Conservation (phyloP, 768 basidiomycete genomes). For the Rhodosporidiobolus odoratus region DNA sequence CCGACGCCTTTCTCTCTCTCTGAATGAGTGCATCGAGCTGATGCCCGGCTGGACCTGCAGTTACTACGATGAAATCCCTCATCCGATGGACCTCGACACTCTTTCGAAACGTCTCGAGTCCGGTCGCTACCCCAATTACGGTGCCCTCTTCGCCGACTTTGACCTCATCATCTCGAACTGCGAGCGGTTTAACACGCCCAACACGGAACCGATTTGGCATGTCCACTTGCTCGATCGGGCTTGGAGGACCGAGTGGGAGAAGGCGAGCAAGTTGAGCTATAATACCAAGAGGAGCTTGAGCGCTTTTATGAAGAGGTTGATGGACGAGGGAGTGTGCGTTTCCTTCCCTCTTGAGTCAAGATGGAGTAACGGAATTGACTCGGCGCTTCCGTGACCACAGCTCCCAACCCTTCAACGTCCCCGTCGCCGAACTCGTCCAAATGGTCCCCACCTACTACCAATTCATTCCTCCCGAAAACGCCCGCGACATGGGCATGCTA, state of each 20-base stretch:
- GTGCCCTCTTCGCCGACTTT: constrained; percentile 70
- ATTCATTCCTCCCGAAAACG: constrained; percentile 74
- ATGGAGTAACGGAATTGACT: background rate
- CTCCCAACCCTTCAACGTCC: constrained; percentile 45
- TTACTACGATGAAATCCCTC: constrained; percentile 80
- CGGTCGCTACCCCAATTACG: constrained; percentile 70
- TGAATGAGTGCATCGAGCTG: background rate
- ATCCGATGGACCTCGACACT: constrained; percentile 91
- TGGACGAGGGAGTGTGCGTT: constrained; percentile 55
- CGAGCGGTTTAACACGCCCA: constrained; percentile 81
- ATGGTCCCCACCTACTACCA: constrained; percentile 81
- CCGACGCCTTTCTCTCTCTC: background rate
- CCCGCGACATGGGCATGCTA: constrained; percentile 79
- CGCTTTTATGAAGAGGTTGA: constrained; percentile 62
- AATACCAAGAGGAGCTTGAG: constrained; percentile 74
- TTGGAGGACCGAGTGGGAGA: constrained; percentile 83
- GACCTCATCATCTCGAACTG: constrained; percentile 84
- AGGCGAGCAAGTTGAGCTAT: constrained; percentile 64
- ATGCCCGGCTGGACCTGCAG: constrained; percentile 48
- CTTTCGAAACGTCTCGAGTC: constrained; percentile 61
- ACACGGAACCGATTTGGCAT: constrained; percentile 65
- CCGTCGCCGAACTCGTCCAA: constrained; percentile 73
- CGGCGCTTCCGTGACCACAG: background rate
- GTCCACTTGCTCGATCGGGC: constrained; percentile 67
- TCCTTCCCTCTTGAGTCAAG: background rate